These are phyloP conservation scores for Conoideocrella luteorostrata DNA, from an alignment of 2,329 filamentous ascomycete species.

Conservation along the genomic window DNA sequence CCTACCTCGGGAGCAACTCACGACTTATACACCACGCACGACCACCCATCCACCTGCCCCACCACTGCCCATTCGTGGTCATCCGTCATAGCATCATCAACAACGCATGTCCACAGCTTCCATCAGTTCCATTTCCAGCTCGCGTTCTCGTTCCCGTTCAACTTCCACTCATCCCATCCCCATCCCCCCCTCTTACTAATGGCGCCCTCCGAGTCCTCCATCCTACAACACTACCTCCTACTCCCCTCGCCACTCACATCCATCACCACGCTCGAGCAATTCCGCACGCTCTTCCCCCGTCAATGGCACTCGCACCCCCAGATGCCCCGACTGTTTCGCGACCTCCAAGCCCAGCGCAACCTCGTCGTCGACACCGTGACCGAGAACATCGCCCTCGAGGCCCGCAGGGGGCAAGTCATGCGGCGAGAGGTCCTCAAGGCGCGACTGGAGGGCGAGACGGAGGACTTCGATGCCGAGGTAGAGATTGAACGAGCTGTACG, in stretches of 20 bases:
- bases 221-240: constrained; percentile 73
- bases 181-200: constrained; percentile 42
- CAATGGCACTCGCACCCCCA: constrained; percentile 58
- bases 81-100: too few species aligned
- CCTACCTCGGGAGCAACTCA: too few species aligned
- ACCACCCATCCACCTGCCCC: too few species aligned
- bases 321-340: constrained; percentile 66
- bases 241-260: constrained; percentile 67
- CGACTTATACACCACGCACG: too few species aligned
- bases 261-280: constrained; percentile 67
- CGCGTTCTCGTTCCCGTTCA: too few species aligned
- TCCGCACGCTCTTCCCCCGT: constrained; percentile 69
- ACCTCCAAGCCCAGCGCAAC: constrained; percentile 69
- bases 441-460: constrained; percentile 41
- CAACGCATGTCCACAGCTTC: too few species aligned
- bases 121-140: too few species aligned
- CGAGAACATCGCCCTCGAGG: constrained; percentile 58
- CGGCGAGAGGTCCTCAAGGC: constrained; percentile 50
- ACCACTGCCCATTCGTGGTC: too few species aligned
- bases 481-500: constrained; percentile 55
- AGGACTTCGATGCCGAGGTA: constrained; percentile 55
- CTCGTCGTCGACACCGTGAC: constrained; percentile 61
- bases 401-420: constrained; percentile 52
- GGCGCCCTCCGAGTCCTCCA: constrained; percentile 67
- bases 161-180: not conserved